Base-by-base conservation (phyloP, 495 filamentous ascomycete species). In the Lentithecium fluviatile region DNA sequence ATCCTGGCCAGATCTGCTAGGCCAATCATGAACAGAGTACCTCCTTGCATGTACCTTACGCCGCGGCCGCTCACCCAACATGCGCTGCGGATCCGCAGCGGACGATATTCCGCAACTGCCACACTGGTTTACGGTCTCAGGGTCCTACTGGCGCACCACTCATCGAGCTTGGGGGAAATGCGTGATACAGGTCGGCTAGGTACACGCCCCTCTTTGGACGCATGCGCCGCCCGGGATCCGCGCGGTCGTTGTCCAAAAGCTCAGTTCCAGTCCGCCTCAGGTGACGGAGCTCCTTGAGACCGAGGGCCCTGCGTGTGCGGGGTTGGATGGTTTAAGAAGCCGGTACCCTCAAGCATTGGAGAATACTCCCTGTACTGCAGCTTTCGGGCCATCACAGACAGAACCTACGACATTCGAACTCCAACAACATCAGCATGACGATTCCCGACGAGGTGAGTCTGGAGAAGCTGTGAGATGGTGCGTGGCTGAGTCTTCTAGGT, bases 401-500 rank as follows among this genome's bases (percentile, higher is more conserved):
- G n/a, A 23, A 19, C 34, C n/a, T 26, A 42, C 26, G 8, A 23
- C 12, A 15, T 50, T n/a, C 21, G 56, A 50, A 60, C 50, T 56
- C 51, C 21, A 43, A 3, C 19, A 51, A 20, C 19, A 24, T 56
- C 63, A 61, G 32, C 21, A 67, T 67, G 64, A 67, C 64, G 46
- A 60, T 67, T 52, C 64, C 64, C 37, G 64, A 67, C 48, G 64
- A 67, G 50, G 64, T 67, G 38, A 42, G 19, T 23, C 15, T 0
- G 13, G 2, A 15, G 10, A 13, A 2, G 10, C 17, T 21, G 12
- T 40, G 24, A 24, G 8, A n/a, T 51, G 17, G 7, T 38, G 4
- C 10, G 88, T 29, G 88, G 24, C 56, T 42, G 49, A 29, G 23
- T 32, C 3, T 6, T 13, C 6, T 29, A 92, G 75, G 87, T 91